Conservation (phyloP, 2,329 filamentous ascomycete genomes). For the Colletotrichum sp. region DNA sequence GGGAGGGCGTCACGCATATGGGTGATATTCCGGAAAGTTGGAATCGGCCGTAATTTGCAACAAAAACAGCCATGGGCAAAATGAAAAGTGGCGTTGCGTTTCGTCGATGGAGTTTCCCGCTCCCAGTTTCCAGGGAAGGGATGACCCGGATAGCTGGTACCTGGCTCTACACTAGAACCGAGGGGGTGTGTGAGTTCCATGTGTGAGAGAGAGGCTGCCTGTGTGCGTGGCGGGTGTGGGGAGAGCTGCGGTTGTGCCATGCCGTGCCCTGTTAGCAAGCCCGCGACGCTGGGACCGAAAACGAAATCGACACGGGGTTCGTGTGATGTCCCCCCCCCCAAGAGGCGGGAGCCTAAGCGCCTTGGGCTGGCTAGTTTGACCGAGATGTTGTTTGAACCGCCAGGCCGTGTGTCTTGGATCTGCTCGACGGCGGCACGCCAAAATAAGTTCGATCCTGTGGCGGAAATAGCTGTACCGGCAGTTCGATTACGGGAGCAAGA, state of each 20-base stretch:
- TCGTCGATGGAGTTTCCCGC: background rate
- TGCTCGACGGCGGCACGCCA: background rate
- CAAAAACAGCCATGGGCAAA: background rate
- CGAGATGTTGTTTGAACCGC: background rate
- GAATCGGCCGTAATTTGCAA: background rate
- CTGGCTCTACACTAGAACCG: background rate
- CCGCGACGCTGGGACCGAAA: background rate
- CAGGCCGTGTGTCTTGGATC: conserved; percentile 16
- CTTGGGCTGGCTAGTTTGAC: background rate
- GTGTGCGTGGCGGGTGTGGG: background rate
- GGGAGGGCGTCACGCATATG: background rate
- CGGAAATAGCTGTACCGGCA: background rate
- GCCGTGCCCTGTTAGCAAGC: conserved; percentile 10
- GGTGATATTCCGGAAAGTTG: background rate
- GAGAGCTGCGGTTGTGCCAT: background rate
- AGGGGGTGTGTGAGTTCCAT: background rate
- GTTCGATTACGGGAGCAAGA: background rate
- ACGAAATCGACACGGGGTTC: conserved; percentile 14
- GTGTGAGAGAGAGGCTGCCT: background rate
- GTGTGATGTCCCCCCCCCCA: background rate
- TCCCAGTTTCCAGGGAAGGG: background rate
- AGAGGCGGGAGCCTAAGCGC: background rate
- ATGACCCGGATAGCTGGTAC: conserved; percentile 9
- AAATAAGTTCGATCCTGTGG: background rate
- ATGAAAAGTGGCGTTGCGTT: background rate